Evolutionary conservation across 306 rosid genomes (phyloP).

Genomic region (Oemleria cerasiformis): DNA sequence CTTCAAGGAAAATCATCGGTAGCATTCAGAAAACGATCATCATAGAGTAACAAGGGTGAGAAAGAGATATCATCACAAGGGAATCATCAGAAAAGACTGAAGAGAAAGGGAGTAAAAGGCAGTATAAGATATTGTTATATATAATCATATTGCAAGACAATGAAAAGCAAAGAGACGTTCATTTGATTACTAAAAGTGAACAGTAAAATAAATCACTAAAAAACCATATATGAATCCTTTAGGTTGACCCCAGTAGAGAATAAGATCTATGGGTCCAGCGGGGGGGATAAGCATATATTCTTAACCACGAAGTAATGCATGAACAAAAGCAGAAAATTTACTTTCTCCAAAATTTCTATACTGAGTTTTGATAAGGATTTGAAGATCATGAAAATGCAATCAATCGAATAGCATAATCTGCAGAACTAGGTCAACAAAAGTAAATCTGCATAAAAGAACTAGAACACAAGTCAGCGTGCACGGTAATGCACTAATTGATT

Average conservation of each 20-base stretch:
- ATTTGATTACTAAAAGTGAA: slow-evolving; percentile 14
- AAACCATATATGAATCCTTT: not conserved
- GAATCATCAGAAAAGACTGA: not conserved
- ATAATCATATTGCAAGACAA: not conserved
- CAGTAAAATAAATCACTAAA: not conserved
- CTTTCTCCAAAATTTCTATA: not conserved
- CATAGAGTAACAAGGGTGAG: not conserved
- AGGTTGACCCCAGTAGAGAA: slow-evolving; percentile 3
- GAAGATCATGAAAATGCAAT: slow-evolving; percentile 1
- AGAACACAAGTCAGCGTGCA: not conserved
- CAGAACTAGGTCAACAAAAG: not conserved
- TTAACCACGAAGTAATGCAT: slow-evolving; percentile 14
- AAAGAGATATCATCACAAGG: not conserved
- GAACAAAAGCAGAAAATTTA: slow-evolving; percentile 1
- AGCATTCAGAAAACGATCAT: not conserved
- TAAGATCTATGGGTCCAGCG: not conserved
- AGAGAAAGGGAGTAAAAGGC: not conserved
- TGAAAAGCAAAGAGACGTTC: not conserved
- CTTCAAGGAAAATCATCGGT: not conserved
- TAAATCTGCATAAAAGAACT: not conserved
- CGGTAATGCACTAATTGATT: not conserved
- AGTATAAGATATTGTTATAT: not conserved
- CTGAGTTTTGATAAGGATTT: not conserved
- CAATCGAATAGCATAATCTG: slow-evolving; percentile 18
- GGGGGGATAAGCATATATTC: slow-evolving; percentile 21